Base-by-base conservation (phyloP, 108 stramenopile species). In the Epithemia pelagica region DNA sequence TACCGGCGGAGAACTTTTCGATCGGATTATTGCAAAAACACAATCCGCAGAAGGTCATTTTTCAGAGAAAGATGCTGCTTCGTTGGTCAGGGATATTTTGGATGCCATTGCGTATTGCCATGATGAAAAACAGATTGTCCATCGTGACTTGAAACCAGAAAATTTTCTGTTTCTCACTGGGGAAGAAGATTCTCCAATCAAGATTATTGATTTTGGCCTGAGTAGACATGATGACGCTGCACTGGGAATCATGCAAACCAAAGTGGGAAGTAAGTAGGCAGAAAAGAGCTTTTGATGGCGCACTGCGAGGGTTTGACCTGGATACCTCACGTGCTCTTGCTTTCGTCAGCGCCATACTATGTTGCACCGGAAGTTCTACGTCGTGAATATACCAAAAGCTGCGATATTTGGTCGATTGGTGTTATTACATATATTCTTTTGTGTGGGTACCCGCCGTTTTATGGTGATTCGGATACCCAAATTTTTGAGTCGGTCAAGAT, bases 171-270 rank as follows among this genome's bases (percentile, higher is more conserved):
- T 98, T 64, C 69, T 88, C 29, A 88, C 81, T 24, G 75, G 82
- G 33, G 82, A 74, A 0, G 94, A 96, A 59, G 82, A 85, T 65
- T 69, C 94, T 1, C 82, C 80, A 31, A 83, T 99, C 52, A 97
- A 96, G 72, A 95, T 99, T 70, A 97, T 98, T 71, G 99, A 99
- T 33, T 99, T 99, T 72, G 99, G 99, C 46, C 81, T 99, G 59
- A 87, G 88, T 15, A 90, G 95, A 52, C 93, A 98, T 67, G 90
- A 96, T 62, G 80, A 83, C 56, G 68, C 82, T 51, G 78, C 78
- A 52, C 67, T 82, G 32, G 82, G 82, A 25, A 80, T 90, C 52
- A 90, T 98, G 94, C 94, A 94, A 65, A 96, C 96, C 21, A 92
- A 89, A 65, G 92, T 91, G 26, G 96, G 72, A 54, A 66, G n/a